Evolutionary conservation across 108 stramenopile species (phyloP), one percentile per base, ranked within the genome.

Genomic region (Nitzschia palea): DNA sequence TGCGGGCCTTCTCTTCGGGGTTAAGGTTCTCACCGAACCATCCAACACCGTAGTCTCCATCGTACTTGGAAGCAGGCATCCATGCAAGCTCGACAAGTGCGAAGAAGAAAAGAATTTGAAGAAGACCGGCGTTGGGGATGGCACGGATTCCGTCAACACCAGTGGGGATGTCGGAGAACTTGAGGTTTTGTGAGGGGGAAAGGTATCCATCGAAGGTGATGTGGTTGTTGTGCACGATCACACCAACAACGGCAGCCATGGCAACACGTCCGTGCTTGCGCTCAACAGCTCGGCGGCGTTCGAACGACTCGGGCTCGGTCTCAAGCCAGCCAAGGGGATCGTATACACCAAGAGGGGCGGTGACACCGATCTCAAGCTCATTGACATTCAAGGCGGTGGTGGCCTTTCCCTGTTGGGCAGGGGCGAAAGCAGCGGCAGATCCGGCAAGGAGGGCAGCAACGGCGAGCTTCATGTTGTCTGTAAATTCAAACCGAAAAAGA

Each of bases 271-370:
- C 85, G 67, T 89, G 88, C 68, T 89, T 90, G 70, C 84, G 73
- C 65, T 89, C 76, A 63, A 77, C 79, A 43, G 57, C 56, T 60
- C 82, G 65, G 33, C 76, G 72, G 44, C 78, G 79, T 40, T 81
- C 71, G 67, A 81, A 81, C 23, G 55, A 73, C 42, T 74, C 82
- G 43, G 73, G 70, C 30, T 83, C 74, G n/a, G 70, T 78, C 42
- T 79, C 82, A 54, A 76, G 67, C 64, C 72, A 37, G 73, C 92
- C 68, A 34, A 94, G 82, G 55, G 92, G 92, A 79, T 95, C 93
- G 80, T 84, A 92, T 73, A 89, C 89, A 54, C 91, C 93, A 58
- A 95, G 83, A 34, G 95, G 95, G 20, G 77, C 54, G 59, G 92
- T 91, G 14, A 83, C 91, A 55, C 95, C 95, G 70, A 94, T 74